A percentile compares a stretch with the other conserved stretches of the same genome.
Conservation (phyloP, 2,329 filamentous ascomycete genomes). For the Fusarium sp. region DNA sequence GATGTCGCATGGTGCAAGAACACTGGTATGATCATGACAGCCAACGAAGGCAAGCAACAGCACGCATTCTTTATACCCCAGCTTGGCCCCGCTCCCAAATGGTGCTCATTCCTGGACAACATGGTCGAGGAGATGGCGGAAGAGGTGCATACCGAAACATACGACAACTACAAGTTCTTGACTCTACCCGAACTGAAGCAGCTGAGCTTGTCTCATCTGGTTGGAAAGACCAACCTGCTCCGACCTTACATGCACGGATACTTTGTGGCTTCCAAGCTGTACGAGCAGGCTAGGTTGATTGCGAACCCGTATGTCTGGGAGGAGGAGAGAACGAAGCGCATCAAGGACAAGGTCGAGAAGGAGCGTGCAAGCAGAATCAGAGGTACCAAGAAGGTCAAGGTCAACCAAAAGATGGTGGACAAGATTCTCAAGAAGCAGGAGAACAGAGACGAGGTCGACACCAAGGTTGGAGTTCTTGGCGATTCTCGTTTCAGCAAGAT, state of each 20-base stretch:
- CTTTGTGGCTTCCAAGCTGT: conserved; percentile 94
- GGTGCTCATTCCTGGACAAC: conserved; percentile 97
- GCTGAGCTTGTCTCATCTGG: conserved; percentile 86
- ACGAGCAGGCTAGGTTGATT: conserved; percentile 93
- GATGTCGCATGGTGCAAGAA: conserved; percentile 92
- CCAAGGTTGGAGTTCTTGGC: conserved; percentile 74
- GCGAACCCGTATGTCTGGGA: conserved; percentile 95
- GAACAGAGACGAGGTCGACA: conserved; percentile 67
- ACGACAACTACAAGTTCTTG: conserved; percentile 99
- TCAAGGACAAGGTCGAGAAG: conserved; percentile 96
- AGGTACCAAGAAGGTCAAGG: conserved; percentile 96
- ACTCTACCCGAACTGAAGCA: conserved; percentile 86
- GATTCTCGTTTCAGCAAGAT: conserved; percentile 89
- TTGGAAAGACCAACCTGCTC: conserved; percentile 89
- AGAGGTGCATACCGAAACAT: conserved; percentile 79
- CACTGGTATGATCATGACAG: conserved; percentile 94
- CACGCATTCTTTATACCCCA: conserved; percentile 96
- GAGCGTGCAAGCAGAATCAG: conserved; percentile 95
- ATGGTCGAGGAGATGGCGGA: conserved; percentile 99
- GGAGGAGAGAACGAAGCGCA: conserved; percentile 88
- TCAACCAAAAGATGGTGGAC: conserved; percentile 86
- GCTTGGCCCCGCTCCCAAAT: conserved; percentile 90
- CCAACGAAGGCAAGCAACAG: conserved; percentile 95
- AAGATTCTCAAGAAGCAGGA: conserved; percentile 76
- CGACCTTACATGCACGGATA: conserved; percentile 99